phyloP scores from a whole-genome alignment of 2,329 filamentous ascomycete genomes.

The Claviceps purpurea region DNA sequence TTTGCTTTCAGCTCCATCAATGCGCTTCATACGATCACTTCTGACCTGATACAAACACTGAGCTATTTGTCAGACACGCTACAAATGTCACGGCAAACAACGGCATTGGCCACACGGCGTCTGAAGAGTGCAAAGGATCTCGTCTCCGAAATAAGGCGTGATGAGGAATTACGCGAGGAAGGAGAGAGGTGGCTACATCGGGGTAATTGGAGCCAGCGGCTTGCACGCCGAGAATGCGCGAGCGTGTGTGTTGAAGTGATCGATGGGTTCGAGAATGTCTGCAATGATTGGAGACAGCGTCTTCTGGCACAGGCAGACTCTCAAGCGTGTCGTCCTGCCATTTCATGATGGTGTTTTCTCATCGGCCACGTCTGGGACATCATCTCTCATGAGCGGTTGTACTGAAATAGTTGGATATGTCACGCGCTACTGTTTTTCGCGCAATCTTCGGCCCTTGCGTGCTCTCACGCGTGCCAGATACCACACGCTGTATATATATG shows the following conservation, averaged over 20 bases:
- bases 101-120: slow-evolving; percentile 64
- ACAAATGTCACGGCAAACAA: slow-evolving; percentile 87
- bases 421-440: background rate
- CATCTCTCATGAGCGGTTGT: background rate
- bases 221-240: slow-evolving; percentile 69
- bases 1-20: slow-evolving; percentile 52
- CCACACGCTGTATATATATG: background rate
- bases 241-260: slow-evolving; percentile 77
- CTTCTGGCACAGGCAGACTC: slow-evolving; percentile 52
- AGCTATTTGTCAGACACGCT: slow-evolving; percentile 81
- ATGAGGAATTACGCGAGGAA: slow-evolving; percentile 71
- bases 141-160: slow-evolving; percentile 69
- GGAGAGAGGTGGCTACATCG: slow-evolving; percentile 69
- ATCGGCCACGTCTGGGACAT: background rate
- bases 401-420: background rate
- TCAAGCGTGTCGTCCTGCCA: slow-evolving; percentile 18
- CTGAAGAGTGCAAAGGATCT: slow-evolving; percentile 74
- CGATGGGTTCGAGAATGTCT: slow-evolving; percentile 83
- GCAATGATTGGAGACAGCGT: slow-evolving; percentile 68
- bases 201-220: slow-evolving; percentile 69
- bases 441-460: background rate
- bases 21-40: slow-evolving; percentile 55
- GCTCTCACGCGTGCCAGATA: background rate
- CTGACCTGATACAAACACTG: slow-evolving; percentile 64
- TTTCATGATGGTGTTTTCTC: background rate